phyloP scores from a whole-genome alignment of 352 stramenopile species.

The Thraustochytrium sp. region DNA sequence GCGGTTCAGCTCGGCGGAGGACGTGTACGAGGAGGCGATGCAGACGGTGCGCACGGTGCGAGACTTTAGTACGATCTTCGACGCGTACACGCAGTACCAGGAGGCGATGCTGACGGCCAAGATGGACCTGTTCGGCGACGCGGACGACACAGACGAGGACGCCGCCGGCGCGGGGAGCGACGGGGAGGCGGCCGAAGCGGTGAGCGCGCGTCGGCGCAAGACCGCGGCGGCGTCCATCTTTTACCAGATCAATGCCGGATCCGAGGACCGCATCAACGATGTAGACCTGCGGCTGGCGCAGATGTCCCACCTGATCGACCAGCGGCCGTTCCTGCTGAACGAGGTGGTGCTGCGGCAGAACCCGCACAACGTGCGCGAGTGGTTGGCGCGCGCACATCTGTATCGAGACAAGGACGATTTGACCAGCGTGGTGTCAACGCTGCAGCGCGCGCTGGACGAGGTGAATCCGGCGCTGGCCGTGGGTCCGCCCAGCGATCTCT shows the following conservation, averaged over 20 bases:
- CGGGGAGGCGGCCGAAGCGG: neutral
- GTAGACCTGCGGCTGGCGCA: constrained; percentile 69
- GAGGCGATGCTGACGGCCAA: constrained; percentile 91
- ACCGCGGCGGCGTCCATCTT: neutral
- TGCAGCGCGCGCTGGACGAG: constrained; percentile 81
- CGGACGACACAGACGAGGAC: constrained; percentile 56
- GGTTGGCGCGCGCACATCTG: constrained; percentile 89
- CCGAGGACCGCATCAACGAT: constrained; percentile 54
- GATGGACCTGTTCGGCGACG: constrained; percentile 66
- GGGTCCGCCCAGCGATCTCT: constrained; percentile 81
- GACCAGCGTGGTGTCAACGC: constrained; percentile 66
- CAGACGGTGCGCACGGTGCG: constrained; percentile 68
- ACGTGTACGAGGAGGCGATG: constrained; percentile 68
- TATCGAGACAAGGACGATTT: constrained; percentile 53
- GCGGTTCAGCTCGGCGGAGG: constrained; percentile 89
- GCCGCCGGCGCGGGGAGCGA: constrained; percentile 54
- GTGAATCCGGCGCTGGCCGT: constrained; percentile 72
- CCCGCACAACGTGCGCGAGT: constrained; percentile 94
- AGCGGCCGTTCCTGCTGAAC: constrained; percentile 85
- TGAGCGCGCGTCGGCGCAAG: neutral
- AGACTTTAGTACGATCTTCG: constrained; percentile 98
- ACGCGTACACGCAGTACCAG: constrained; percentile 97
- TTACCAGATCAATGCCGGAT: constrained; percentile 21
- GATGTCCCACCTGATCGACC: constrained; percentile 84
- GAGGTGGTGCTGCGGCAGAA: constrained; percentile 96